phyloP scores from a whole-genome alignment of 139 green algal genomes.

The Chlorella ohadii region DNA sequence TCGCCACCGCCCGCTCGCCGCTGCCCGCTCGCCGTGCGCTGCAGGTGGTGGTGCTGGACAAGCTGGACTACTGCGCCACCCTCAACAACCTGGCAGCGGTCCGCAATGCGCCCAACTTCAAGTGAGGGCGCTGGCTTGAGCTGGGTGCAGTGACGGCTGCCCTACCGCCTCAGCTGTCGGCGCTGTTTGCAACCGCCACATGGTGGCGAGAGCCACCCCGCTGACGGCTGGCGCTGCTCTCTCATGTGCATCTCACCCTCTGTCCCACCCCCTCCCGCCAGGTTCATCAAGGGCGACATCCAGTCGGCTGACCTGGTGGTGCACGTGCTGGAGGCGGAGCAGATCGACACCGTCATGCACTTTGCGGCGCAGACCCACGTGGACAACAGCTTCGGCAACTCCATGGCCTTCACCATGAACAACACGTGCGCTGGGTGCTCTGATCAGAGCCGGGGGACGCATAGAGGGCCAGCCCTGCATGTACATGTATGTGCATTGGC shows the following conservation, averaged over 20 bases:
- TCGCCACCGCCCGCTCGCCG: neutral
- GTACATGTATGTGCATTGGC: too few species aligned
- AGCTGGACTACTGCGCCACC: conserved; percentile 96
- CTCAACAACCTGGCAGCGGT: conserved; percentile 82
- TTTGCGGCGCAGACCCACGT: conserved; percentile 98
- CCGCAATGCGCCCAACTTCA: conserved; percentile 82
- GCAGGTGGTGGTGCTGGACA: conserved; percentile 94
- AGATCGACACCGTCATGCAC: conserved; percentile 98
- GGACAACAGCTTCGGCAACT: conserved; percentile 99
- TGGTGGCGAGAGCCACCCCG: too few species aligned
- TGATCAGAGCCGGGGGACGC: too few species aligned
- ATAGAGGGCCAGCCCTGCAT: too few species aligned
- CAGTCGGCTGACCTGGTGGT: conserved; percentile 89
- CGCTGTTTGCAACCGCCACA: too few species aligned
- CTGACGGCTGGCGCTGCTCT: too few species aligned
- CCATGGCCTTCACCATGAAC: conserved; percentile 94
- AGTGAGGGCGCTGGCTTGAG: conserved; percentile 38
- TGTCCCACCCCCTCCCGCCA: neutral
- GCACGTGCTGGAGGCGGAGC: conserved; percentile 84
- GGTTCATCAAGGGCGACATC: conserved; percentile 97
- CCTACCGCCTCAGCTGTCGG: too few species aligned
- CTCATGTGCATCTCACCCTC: too few species aligned
- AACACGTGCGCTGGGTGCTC: conserved; percentile 78
- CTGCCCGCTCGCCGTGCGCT: too few species aligned
- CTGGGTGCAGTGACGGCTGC: too few species aligned